Percentiles rank a stretch among this genome's conserved stretches.
These are phyloP conservation scores for Acaromyces ingoldii DNA, from an alignment of 1,284 basidiomycete genomes.

Conservation along the genomic window DNA sequence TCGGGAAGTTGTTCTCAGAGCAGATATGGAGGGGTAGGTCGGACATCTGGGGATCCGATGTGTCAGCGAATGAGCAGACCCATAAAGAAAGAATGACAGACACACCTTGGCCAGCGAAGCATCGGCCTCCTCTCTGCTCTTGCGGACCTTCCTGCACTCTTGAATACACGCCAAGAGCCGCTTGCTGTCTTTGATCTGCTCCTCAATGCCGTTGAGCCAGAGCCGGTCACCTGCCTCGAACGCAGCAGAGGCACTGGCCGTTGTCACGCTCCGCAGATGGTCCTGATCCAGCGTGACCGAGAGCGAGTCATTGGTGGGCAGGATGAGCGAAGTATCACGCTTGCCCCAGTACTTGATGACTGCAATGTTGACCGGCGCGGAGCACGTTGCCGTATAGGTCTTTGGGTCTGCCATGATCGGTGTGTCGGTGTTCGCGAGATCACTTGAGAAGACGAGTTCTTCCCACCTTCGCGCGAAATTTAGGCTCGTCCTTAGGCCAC, in stretches of 20 bases:
- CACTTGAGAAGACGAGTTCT: too few relatives aligned
- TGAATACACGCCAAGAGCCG: slow-evolving; percentile 78
- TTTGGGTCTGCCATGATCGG: slow-evolving; percentile 31
- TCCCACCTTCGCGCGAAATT: too few relatives aligned
- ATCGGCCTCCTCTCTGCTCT: slow-evolving; percentile 62
- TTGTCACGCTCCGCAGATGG: slow-evolving; percentile 88
- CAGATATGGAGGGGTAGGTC: slow-evolving; percentile 61
- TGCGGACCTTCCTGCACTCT: slow-evolving; percentile 76
- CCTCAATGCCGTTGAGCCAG: slow-evolving; percentile 91
- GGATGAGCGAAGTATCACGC: slow-evolving; percentile 86
- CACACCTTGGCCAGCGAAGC: slow-evolving; percentile 33
- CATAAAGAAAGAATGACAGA: not conserved
- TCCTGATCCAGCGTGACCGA: slow-evolving; percentile 96
- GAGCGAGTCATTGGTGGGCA: slow-evolving; percentile 95
- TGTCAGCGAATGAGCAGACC: not conserved
- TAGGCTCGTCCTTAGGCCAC: too few relatives aligned
- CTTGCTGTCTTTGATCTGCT: slow-evolving; percentile 76
- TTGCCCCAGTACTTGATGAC: slow-evolving; percentile 96
- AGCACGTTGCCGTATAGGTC: slow-evolving; percentile 77
- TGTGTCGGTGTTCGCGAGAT: not conserved
- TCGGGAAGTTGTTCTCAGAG: slow-evolving; percentile 98
- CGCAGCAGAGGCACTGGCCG: slow-evolving; percentile 73
- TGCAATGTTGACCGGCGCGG: slow-evolving; percentile 92
- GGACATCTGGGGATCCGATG: slow-evolving; percentile 34
- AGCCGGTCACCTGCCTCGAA: slow-evolving; percentile 68